Base-by-base conservation (phyloP, 2,329 filamentous ascomycete genomes). In the Reticulascus tulasneorum region DNA sequence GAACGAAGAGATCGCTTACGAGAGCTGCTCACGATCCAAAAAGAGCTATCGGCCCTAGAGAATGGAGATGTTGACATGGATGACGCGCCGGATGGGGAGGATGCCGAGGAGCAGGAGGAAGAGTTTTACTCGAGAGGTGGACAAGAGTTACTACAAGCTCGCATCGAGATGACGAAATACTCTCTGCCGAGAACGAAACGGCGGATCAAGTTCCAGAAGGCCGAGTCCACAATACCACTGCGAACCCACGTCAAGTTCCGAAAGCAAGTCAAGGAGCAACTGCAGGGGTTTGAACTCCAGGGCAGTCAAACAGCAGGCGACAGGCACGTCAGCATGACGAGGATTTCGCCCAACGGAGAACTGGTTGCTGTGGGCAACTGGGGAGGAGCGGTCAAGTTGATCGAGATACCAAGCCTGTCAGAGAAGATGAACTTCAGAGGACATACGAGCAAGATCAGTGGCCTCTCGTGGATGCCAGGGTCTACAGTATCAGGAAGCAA, bases 51-150 rank as follows among this genome's bases (percentile, higher is more conserved):
- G 12, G 71, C 64, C 16, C 59, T 68, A 24, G 67, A 79, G 44
- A 69, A 64, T 2, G 80, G 75, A 34, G 82, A 82, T 47, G 68
- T 73, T 41, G 68, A 61, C 28, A 80, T 81, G 74, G 74, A 73
- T 27, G 82, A 86, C 52, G 74, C 59, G 8, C 60, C 58, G 7
- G 56, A 60, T 39, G 56, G 55, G 34, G 64, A 59, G 13, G 72
- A 67, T 1, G 77, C 78, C 3, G 79, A 77, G 5, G 79, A 80
- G 13, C 79, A 83, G 49, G 86, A 94, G 47, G 89, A 97, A 54
- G 93, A 98, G 51, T 98, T 96, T 60, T 98, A 96, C 59, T 95
- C 91, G 0, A 77, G 85, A 50, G 93, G 93, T 4, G 78, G 81
- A 2, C 71, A 77, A 5, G 81, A 82, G 25, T 69, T 98, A 17